Percentiles rank a stretch among this genome's conserved stretches.
Conservation (phyloP, 331 rosid genomes). For the Saraca asoca region DNA sequence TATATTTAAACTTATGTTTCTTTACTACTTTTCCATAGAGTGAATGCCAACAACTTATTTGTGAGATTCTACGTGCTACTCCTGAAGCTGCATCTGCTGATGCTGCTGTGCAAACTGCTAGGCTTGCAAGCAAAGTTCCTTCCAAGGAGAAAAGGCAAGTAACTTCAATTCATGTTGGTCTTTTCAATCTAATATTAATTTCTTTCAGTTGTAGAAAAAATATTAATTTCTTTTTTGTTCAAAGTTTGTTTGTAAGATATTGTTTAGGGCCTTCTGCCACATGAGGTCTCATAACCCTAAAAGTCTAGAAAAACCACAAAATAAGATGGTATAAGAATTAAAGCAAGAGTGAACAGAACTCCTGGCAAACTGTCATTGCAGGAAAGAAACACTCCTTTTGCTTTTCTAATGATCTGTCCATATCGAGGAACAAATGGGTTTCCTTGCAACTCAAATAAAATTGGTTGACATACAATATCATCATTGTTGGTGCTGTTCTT, state of each 20-base stretch:
- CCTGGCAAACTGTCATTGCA: no score
- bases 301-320: slow-evolving; percentile 5
- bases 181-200: slow-evolving; percentile 23
- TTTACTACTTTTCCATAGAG: slow-evolving; percentile 57
- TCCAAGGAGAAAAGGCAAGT: slow-evolving; percentile 89
- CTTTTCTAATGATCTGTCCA: no score
- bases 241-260: slow-evolving; percentile 27
- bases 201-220: background rate
- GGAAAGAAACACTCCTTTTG: no score
- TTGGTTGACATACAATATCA: no score
- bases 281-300: slow-evolving; percentile 3
- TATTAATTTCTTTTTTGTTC: slow-evolving; percentile 12
- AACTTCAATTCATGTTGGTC: slow-evolving; percentile 34
- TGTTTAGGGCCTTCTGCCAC: slow-evolving; percentile 21
- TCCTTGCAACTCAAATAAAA: no score
- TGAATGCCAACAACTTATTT: slow-evolving; percentile 98
- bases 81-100: slow-evolving; percentile 99
- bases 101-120: slow-evolving; percentile 98
- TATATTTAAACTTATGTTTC: slow-evolving; percentile 20
- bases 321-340: slow-evolving; percentile 18
- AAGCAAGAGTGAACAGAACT: no score
- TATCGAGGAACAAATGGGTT: no score
- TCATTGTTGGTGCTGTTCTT: no score
- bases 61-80: slow-evolving; percentile 97
- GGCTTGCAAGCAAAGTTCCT: slow-evolving; percentile 91